Percentiles rank a stretch among this genome's conserved stretches.
Conservation (phyloP, 2,329 filamentous ascomycete genomes). For the Dactylellina leptospora region DNA sequence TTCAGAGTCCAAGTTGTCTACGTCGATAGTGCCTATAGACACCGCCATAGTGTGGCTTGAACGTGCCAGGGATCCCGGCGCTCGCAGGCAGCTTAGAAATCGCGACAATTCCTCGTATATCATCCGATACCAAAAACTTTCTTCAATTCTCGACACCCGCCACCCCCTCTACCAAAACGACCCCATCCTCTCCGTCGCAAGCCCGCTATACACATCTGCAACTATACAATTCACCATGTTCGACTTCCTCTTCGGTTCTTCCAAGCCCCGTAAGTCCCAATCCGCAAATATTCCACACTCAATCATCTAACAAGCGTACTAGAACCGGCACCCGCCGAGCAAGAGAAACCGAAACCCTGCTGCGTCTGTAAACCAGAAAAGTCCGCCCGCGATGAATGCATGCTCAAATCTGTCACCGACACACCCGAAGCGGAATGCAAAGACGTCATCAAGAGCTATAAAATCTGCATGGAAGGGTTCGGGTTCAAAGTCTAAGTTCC, state of each 20-base stretch:
- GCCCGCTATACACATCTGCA: neutral
- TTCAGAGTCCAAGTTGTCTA: no score
- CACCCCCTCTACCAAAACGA: no score
- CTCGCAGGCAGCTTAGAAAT: neutral
- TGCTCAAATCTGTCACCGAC: constrained; percentile 89
- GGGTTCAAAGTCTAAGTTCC: constrained; percentile 72
- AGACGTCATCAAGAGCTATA: constrained; percentile 82
- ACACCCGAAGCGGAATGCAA: constrained; percentile 86
- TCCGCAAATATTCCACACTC: neutral
- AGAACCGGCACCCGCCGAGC: constrained; percentile 16
- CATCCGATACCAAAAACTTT: no score
- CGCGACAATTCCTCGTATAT: no score
- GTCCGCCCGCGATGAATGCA: constrained; percentile 90
- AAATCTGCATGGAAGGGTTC: constrained; percentile 88
- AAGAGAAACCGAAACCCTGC: constrained; percentile 73
- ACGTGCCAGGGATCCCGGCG: neutral
- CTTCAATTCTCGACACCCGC: no score
- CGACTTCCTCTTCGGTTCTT: constrained; percentile 49
- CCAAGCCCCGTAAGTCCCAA: constrained; percentile 38
- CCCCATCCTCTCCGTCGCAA: no score
- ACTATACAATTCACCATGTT: constrained; percentile 22
- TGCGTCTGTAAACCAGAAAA: constrained; percentile 98
- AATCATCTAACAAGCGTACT: neutral
- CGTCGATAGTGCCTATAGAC: no score
- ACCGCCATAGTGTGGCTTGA: no score